These are phyloP conservation scores for Dimargaris verticillata DNA, from an alignment of 192 early-diverging fungal genomes.

Conservation along the genomic window DNA sequence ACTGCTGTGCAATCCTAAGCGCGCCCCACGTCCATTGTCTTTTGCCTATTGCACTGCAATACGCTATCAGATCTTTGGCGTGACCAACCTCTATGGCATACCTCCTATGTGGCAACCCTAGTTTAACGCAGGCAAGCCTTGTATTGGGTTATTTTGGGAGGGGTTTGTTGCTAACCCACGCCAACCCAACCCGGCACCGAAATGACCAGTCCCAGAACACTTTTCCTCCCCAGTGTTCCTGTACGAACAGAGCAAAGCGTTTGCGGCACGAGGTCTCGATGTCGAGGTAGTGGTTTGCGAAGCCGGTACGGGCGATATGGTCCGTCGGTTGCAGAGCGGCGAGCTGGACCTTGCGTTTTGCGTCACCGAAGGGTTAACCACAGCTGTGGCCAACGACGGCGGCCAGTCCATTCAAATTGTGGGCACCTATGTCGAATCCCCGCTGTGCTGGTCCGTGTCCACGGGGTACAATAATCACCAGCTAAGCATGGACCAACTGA, in stretches of 20 bases:
- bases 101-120: too few relatives aligned
- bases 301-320: conserved; percentile 45
- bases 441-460: conserved; percentile 65
- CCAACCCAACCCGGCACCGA: too few relatives aligned
- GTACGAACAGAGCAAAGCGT: background rate
- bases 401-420: conserved; percentile 40
- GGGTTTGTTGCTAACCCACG: too few relatives aligned
- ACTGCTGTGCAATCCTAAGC: too few relatives aligned
- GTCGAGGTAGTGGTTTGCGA: conserved; percentile 41
- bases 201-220: conserved; percentile 9
- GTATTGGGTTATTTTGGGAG: too few relatives aligned
- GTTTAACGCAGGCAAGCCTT: too few relatives aligned
- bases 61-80: too few relatives aligned
- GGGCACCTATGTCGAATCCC: conserved; percentile 60
- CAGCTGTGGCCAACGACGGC: conserved; percentile 35
- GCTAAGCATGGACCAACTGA: conserved; percentile 22
- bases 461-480: conserved; percentile 30
- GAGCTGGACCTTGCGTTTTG: conserved; percentile 70
- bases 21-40: too few relatives aligned
- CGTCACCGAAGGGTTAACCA: conserved; percentile 70
- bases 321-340: conserved; percentile 46
- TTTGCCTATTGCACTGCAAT: too few relatives aligned
- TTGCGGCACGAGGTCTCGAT: conserved; percentile 17
- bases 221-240: conserved; percentile 10
- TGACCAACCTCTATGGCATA: too few relatives aligned